These are phyloP conservation scores for Botrytis paeoniae DNA, from an alignment of 2,329 filamentous ascomycete genomes.

Conservation along the genomic window DNA sequence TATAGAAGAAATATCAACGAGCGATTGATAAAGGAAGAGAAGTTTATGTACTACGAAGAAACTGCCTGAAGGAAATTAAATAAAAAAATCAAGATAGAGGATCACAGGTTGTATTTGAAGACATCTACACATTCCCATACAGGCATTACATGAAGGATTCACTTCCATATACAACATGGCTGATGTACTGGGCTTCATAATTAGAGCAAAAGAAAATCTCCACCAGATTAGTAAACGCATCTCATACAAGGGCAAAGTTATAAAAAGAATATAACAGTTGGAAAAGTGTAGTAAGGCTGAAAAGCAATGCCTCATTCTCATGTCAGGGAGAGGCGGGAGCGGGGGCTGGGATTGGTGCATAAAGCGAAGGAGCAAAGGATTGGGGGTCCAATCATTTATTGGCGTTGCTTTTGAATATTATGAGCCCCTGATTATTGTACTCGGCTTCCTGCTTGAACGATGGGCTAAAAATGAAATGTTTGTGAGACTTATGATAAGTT, in stretches of 20 bases:
- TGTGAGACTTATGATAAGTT: neutral
- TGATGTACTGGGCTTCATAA: neutral
- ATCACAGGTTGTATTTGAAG: neutral
- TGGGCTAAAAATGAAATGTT: too few species aligned
- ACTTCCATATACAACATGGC: neutral
- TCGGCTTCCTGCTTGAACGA: neutral
- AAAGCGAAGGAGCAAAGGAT: constrained; percentile 6
- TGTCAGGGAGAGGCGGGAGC: neutral
- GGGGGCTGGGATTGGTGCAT: neutral
- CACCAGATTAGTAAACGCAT: neutral
- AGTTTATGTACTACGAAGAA: neutral
- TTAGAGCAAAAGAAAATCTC: neutral
- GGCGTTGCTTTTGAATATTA: neutral
- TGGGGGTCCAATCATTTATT: neutral
- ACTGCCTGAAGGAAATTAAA: too few species aligned
- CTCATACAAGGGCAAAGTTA: neutral
- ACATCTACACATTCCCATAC: neutral
- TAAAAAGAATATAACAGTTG: neutral
- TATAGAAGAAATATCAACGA: neutral
- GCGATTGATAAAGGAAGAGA: neutral
- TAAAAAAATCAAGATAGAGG: too few species aligned
- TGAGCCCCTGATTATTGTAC: neutral
- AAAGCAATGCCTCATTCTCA: constrained; percentile 7
- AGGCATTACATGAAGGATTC: constrained; percentile 1
- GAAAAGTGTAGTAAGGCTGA: constrained; percentile 13